Evolutionary conservation across 1,139 yeast species (phyloP).

Genomic region (Pichia sp.): DNA sequence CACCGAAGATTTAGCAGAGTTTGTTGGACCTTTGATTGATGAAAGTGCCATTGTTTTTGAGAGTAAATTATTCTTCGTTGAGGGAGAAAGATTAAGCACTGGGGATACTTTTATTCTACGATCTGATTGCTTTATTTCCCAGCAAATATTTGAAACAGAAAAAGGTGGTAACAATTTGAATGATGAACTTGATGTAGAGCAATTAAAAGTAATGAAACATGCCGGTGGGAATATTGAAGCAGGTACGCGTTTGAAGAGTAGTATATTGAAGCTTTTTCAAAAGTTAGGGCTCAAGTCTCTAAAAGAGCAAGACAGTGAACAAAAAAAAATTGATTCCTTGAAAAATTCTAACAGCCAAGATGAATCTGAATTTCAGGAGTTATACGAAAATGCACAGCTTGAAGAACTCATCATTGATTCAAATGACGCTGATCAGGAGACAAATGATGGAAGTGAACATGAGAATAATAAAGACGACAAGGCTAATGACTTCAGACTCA

Average conservation of each 20-base stretch:
- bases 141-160: constrained; percentile 42
- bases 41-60: constrained; percentile 51
- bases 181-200: constrained; percentile 9
- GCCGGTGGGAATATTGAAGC: constrained; percentile 11
- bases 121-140: constrained; percentile 38
- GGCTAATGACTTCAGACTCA: constrained; percentile 32
- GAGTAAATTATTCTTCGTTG: constrained; percentile 52
- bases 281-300: constrained; percentile 7
- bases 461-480: constrained; percentile 10
- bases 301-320: neutral
- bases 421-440: neutral
- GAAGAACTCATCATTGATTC: neutral
- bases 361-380: constrained; percentile 1
- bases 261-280: constrained; percentile 13
- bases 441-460: neutral
- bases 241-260: constrained; percentile 16
- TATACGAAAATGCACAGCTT: neutral
- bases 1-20: constrained; percentile 67
- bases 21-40: constrained; percentile 63
- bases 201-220: constrained; percentile 12
- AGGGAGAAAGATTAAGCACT: constrained; percentile 52
- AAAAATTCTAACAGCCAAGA: neutral
- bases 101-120: constrained; percentile 47
- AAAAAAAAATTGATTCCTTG: neutral
- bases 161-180: constrained; percentile 2